These are phyloP conservation scores for Eleusine indica DNA, from an alignment of 176 grass and related monocot species.

Conservation along the genomic window DNA sequence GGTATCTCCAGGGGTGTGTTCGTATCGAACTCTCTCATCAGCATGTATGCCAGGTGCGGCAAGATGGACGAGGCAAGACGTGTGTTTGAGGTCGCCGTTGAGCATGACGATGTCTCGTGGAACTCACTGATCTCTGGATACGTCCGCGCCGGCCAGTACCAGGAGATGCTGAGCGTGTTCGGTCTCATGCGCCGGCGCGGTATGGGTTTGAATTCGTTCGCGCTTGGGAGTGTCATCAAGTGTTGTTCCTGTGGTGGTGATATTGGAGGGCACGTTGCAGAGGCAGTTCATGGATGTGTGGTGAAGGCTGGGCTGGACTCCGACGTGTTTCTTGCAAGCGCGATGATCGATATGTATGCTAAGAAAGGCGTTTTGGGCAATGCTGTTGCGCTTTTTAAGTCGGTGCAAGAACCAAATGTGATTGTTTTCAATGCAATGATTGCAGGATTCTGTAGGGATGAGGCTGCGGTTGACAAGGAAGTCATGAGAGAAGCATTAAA, in stretches of 20 bases:
- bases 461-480: slow-evolving; percentile 34
- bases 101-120: slow-evolving; percentile 64
- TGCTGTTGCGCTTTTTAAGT: slow-evolving; percentile 56
- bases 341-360: slow-evolving; percentile 67
- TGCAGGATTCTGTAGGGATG: slow-evolving; percentile 50
- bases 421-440: slow-evolving; percentile 82
- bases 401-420: slow-evolving; percentile 59
- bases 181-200: slow-evolving; percentile 44
- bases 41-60: slow-evolving; percentile 69
- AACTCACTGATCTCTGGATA: slow-evolving; percentile 67
- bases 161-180: slow-evolving; percentile 51
- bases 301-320: slow-evolving; percentile 61
- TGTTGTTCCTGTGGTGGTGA: slow-evolving; percentile 35
- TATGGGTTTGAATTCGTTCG: slow-evolving; percentile 58
- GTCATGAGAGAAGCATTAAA: slow-evolving; percentile 30
- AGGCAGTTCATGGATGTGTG: slow-evolving; percentile 63
- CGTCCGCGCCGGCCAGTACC: slow-evolving; percentile 11
- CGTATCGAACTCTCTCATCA: slow-evolving; percentile 61
- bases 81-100: slow-evolving; percentile 43
- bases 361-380: slow-evolving; percentile 47
- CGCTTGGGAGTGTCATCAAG: slow-evolving; percentile 76
- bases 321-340: slow-evolving; percentile 57
- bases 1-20: slow-evolving; percentile 41
- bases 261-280: slow-evolving; percentile 18
- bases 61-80: slow-evolving; percentile 44